Evolutionary conservation across 805 yeast species (phyloP).

Genomic region (Wickerhamomyces xylosicus): DNA sequence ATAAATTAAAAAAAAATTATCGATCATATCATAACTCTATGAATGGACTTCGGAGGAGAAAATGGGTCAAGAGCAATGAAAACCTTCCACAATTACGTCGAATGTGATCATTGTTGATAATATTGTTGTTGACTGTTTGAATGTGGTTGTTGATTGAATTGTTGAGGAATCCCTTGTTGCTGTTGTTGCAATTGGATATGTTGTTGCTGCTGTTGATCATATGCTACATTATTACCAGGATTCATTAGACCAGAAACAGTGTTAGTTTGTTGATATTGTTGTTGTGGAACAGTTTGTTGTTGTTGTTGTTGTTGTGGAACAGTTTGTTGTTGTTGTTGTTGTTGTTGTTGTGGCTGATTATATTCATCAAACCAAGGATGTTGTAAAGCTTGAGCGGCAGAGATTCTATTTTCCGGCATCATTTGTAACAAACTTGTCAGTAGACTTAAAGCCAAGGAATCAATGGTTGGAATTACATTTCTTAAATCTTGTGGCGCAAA

Average conservation of each 20-base stretch:
- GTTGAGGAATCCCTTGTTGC: constrained; percentile 1
- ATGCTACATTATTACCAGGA: constrained; percentile 4
- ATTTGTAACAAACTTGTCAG: constrained; percentile 69
- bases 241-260: constrained; percentile 2
- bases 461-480: constrained; percentile 66
- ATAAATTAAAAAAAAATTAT: too few relatives aligned
- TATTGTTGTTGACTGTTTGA: not conserved
- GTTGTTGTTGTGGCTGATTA: constrained; percentile 18
- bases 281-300: not conserved
- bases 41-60: too few relatives aligned
- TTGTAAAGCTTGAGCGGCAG: constrained; percentile 83
- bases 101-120: too few relatives aligned
- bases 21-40: too few relatives aligned
- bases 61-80: too few relatives aligned
- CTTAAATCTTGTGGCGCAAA: constrained; percentile 85
- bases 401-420: constrained; percentile 90
- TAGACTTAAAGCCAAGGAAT: constrained; percentile 74
- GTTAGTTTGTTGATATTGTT: constrained; percentile 3
- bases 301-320: constrained; percentile 3
- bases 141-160: not conserved
- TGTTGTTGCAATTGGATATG: constrained; percentile 6
- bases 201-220: constrained; percentile 5
- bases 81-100: too few relatives aligned
- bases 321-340: constrained; percentile 2
- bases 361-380: constrained; percentile 91